Evolutionary conservation across 768 basidiomycete genomes (phyloP).

Genomic region (Mycena kentingensis): DNA sequence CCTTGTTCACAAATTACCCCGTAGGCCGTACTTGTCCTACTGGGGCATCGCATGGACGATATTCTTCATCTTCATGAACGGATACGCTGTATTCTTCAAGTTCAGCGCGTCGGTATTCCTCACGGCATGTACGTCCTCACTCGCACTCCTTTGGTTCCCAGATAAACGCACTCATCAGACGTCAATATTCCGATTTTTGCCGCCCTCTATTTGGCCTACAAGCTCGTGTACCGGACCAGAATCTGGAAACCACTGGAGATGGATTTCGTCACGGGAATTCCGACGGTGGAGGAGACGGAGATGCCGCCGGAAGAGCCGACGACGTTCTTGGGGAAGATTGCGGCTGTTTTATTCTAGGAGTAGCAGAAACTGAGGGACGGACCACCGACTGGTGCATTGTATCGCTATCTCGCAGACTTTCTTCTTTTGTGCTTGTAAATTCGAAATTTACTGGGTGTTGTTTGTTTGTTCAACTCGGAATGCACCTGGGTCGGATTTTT

Average conservation of each 20-base stretch:
- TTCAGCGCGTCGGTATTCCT: conserved; percentile 59
- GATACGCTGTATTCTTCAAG: conserved; percentile 62
- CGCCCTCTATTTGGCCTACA: conserved; percentile 47
- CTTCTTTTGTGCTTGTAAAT: too few relatives aligned
- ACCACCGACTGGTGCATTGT: too few relatives aligned
- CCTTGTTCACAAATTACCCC: neutral
- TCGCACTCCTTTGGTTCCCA: neutral
- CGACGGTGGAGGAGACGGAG: conserved; percentile 71
- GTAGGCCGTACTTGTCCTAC: conserved; percentile 61
- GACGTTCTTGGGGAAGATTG: conserved; percentile 53
- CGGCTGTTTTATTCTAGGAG: conserved; percentile 53
- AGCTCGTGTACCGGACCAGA: conserved; percentile 41
- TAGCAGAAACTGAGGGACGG: too few relatives aligned
- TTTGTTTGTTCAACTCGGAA: too few relatives aligned
- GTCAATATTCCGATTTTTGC: conserved; percentile 52
- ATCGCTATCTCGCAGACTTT: too few relatives aligned
- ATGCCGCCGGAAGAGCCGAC: conserved; percentile 49
- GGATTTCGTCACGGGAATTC: conserved; percentile 75
- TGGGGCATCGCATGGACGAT: conserved; percentile 70
- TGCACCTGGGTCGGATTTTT: too few relatives aligned
- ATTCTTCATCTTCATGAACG: conserved; percentile 58
- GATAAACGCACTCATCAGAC: conserved; percentile 29
- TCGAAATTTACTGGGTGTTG: too few relatives aligned
- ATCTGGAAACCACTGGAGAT: conserved; percentile 63
- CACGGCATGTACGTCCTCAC: conserved; percentile 39